Conservation (phyloP, 2,329 filamentous ascomycete species). For the Paraphoma chrysanthemicola region DNA sequence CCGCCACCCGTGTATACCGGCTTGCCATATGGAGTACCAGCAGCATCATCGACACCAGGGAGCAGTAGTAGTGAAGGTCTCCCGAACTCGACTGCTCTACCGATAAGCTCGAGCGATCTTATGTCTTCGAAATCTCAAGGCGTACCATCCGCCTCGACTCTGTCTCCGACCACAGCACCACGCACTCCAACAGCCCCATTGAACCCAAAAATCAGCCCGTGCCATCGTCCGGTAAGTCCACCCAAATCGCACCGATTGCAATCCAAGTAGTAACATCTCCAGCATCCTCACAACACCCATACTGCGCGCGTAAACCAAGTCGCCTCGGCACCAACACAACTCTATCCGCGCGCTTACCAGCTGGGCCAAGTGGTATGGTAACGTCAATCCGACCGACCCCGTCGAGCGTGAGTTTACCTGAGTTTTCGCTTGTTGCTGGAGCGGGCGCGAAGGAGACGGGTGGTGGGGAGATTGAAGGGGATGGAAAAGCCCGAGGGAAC, state of each 20-base stretch:
- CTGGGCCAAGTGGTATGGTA: not conserved
- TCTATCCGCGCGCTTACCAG: not conserved
- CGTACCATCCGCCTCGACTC: not conserved
- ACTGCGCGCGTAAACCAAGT: constrained; percentile 1
- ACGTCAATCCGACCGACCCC: not conserved
- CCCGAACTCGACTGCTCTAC: not conserved
- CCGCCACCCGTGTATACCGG: constrained; percentile 11
- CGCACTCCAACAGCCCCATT: not conserved
- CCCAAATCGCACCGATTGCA: too few species aligned
- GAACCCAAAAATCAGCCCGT: not conserved
- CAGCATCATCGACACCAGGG: not conserved
- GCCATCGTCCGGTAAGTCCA: not conserved
- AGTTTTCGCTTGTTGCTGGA: not conserved
- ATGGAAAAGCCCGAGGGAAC: too few species aligned
- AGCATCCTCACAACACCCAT: constrained; percentile 1
- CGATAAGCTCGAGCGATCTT: not conserved
- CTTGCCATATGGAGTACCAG: constrained; percentile 7
- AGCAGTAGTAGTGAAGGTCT: not conserved
- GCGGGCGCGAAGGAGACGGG: too few species aligned
- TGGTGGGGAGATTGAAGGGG: too few species aligned
- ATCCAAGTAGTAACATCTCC: not conserved
- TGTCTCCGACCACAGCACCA: not conserved
- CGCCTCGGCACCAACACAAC: not conserved
- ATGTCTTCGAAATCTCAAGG: not conserved
- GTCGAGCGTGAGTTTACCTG: not conserved